Conservation (phyloP, 2,329 filamentous ascomycete genomes). For the Sporothrix phasma region DNA sequence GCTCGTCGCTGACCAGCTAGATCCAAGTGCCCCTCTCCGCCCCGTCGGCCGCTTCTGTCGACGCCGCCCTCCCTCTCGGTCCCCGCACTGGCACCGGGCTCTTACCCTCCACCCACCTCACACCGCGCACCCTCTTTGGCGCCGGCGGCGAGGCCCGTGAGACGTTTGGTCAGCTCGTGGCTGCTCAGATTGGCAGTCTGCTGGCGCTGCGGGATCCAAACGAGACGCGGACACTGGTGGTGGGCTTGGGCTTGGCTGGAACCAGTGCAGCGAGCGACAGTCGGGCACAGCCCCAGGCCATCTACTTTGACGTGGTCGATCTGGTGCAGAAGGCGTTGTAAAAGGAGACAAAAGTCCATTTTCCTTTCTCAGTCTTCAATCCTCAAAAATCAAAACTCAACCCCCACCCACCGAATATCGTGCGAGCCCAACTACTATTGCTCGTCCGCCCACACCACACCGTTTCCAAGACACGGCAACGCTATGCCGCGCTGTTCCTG, state of each 20-base stretch:
- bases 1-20: conserved; percentile 30
- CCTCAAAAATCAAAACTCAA: too few species aligned
- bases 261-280: conserved; percentile 29
- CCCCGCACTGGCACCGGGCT: conserved; percentile 29
- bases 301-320: conserved; percentile 57
- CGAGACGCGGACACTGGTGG: conserved; percentile 49
- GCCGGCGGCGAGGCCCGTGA: conserved; percentile 71
- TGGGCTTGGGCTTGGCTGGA: conserved; percentile 49
- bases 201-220: conserved; percentile 62
- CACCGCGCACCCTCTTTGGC: conserved; percentile 77
- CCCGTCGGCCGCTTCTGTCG: conserved; percentile 52
- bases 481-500: too few species aligned
- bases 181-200: conserved; percentile 76
- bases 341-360: too few species aligned
- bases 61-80: conserved; percentile 45
- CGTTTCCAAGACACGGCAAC: too few species aligned
- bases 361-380: too few species aligned
- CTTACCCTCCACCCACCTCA: conserved; percentile 72
- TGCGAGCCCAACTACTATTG: not conserved
- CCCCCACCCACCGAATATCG: not conserved
- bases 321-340: conserved; percentile 46
- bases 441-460: not conserved
- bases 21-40: conserved; percentile 70
- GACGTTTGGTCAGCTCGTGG: conserved; percentile 76
- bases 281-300: conserved; percentile 27